Evolutionary conservation across 2,329 filamentous ascomycete species (phyloP).

Genomic region (Arthroderma sp.): DNA sequence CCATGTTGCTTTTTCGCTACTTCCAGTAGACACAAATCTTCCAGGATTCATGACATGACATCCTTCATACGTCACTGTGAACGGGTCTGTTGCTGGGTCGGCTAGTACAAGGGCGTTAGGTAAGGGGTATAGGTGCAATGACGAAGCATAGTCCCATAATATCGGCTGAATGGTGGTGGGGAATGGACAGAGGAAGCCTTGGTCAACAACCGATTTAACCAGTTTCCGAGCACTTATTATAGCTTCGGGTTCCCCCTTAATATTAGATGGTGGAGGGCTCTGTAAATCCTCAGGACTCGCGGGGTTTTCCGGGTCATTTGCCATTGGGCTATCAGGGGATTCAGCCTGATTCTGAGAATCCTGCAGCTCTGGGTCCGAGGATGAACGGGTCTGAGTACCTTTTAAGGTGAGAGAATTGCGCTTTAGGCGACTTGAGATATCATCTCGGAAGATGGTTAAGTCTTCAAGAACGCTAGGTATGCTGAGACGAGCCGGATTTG

Average conservation of each 20-base stretch:
- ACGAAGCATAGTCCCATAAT: conserved; percentile 72
- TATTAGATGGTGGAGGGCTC: not conserved
- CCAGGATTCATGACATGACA: conserved; percentile 95
- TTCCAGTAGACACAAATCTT: conserved; percentile 54
- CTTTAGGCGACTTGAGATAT: conserved; percentile 65
- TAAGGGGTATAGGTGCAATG: conserved; percentile 73
- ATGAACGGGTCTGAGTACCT: conserved; percentile 7
- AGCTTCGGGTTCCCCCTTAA: conserved; percentile 1
- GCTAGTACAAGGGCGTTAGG: conserved; percentile 73
- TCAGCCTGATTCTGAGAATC: conserved; percentile 3
- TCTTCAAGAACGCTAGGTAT: conserved; percentile 60
- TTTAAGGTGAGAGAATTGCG: conserved; percentile 63
- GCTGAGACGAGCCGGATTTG: conserved; percentile 68
- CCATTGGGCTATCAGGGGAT: not conserved
- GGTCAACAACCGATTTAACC: conserved; percentile 83
- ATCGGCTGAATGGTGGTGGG: conserved; percentile 65
- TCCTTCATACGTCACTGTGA: conserved; percentile 82
- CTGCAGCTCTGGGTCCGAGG: too few species aligned
- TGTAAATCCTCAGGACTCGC: not conserved
- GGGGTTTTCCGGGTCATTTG: not conserved
- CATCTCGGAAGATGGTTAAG: conserved; percentile 74
- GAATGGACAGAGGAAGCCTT: conserved; percentile 81
- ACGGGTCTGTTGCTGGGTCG: conserved; percentile 68
- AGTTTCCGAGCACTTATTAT: conserved; percentile 50
- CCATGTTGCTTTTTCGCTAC: conserved; percentile 62